A percentile compares a stretch with the other conserved stretches of the same genome.
These are phyloP conservation scores for Furcasterigmium sp. DNA, from an alignment of 2,329 filamentous ascomycete genomes.

Conservation along the genomic window DNA sequence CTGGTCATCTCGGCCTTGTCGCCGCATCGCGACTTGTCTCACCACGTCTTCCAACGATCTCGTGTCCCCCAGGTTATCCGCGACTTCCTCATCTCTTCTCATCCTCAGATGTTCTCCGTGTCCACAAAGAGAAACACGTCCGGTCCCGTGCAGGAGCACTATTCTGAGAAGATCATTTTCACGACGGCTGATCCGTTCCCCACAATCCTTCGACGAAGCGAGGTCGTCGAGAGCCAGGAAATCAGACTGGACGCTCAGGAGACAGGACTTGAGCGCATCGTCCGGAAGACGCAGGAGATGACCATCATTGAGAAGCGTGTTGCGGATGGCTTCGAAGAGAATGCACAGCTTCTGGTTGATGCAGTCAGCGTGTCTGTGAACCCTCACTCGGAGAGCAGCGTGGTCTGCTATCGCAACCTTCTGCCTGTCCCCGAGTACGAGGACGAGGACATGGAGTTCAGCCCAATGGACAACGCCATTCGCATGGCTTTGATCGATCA, in stretches of 20 bases:
- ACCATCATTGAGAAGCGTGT: slow-evolving; percentile 69
- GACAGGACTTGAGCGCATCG: slow-evolving; percentile 85
- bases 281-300: slow-evolving; percentile 86
- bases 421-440: slow-evolving; percentile 49
- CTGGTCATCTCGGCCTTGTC: slow-evolving; percentile 76
- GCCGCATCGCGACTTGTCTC: slow-evolving; percentile 73
- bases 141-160: slow-evolving; percentile 67
- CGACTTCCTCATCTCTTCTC: slow-evolving; percentile 78
- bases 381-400: slow-evolving; percentile 66
- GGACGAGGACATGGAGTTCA: slow-evolving; percentile 40
- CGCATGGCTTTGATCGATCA: slow-evolving; percentile 85
- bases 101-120: slow-evolving; percentile 73
- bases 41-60: slow-evolving; percentile 84
- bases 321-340: slow-evolving; percentile 65
- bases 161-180: slow-evolving; percentile 78
- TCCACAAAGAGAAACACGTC: slow-evolving; percentile 66
- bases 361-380: slow-evolving; percentile 74
- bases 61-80: slow-evolving; percentile 76
- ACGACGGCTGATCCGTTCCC: slow-evolving; percentile 83
- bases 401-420: slow-evolving; percentile 72
- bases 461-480: slow-evolving; percentile 69
- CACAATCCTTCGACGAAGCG: slow-evolving; percentile 82
- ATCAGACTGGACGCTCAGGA: slow-evolving; percentile 69
- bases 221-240: slow-evolving; percentile 67
- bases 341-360: slow-evolving; percentile 65